Evolutionary conservation across 2,329 filamentous ascomycete species (phyloP), one percentile per base, ranked within the genome.

Genomic region (Dryadomyces quercus-mongolicae): DNA sequence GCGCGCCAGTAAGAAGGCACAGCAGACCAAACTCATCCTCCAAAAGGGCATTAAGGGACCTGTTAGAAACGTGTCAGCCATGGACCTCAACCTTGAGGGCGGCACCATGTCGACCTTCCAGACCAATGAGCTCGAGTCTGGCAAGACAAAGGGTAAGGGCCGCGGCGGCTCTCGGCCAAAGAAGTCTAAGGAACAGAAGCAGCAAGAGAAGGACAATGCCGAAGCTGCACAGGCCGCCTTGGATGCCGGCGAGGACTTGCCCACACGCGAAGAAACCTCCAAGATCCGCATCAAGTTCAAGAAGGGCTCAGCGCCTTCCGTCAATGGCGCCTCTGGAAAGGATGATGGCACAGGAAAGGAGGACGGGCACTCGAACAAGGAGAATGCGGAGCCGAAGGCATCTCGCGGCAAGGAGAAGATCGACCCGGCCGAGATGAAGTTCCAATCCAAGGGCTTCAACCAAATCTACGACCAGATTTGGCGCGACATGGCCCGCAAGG

Each of bases 391-490:
- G 57, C 62, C 64, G 12, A 74, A 70, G 60, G 62, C 63, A 52
- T 62, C 69, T 49, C 56, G 76, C 65, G 40, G 70, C 53, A 72
- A 71, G 67, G 63, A 63, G 43, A 74, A 64, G 66, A 66, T 68
- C n/a, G 45, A 38, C 25, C 38, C 42, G 3, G 54, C 52, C 46
- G 75, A 76, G 55, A 73, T 77, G 31, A 71, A 74, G 42, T 93
- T 88, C 69, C 84, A 88, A 60, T 93, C 90, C 51, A 95, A 95
- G 67, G 90, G 88, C 18, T 98, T 94, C 72, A 90, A 94, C 64
- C 91, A 95, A 68, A 92, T 98, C 55, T 96, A 96, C 68, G 91
- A 95, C 64, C 90, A 96, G 68, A 97, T 97, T 60, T 94, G 89
- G 85, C 86, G 92, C 60, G 93, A 98, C 64, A 82, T 98, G 62